These are phyloP conservation scores for Colletotrichum karsti DNA, from an alignment of 2,329 filamentous ascomycete genomes.

Conservation along the genomic window DNA sequence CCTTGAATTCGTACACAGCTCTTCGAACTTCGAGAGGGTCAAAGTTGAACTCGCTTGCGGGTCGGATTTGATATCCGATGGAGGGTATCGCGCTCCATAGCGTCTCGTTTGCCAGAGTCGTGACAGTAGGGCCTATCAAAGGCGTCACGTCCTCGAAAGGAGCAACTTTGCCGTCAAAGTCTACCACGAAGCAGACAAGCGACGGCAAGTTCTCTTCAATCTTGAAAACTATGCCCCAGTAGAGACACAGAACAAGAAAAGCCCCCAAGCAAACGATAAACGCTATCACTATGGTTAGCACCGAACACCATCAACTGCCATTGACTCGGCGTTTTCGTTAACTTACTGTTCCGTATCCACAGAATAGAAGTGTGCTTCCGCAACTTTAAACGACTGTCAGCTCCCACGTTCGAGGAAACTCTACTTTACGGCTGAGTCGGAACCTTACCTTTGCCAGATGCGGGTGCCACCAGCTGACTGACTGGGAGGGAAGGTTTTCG, in stretches of 20 bases:
- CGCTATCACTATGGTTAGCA: background rate
- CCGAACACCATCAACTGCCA: background rate
- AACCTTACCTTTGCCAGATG: background rate
- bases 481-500: slow-evolving; percentile 5
- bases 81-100: background rate
- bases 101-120: background rate
- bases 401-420: too few species aligned
- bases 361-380: slow-evolving; percentile 9
- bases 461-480: slow-evolving; percentile 21
- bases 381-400: background rate
- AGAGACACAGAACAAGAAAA: slow-evolving; percentile 6
- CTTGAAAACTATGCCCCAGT: slow-evolving; percentile 11
- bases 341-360: slow-evolving; percentile 16
- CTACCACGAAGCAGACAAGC: slow-evolving; percentile 9
- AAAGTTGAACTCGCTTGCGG: slow-evolving; percentile 5
- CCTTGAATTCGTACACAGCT: slow-evolving; percentile 11
- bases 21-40: slow-evolving; percentile 9
- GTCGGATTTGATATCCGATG: slow-evolving; percentile 11
- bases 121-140: background rate
- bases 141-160: background rate
- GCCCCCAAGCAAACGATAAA: slow-evolving; percentile 4
- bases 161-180: slow-evolving; percentile 1
- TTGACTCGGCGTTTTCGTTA: background rate
- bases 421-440: too few species aligned
- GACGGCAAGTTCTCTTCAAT: slow-evolving; percentile 14